These are phyloP conservation scores for Sporothrix euskadiensis DNA, from an alignment of 2,329 filamentous ascomycete genomes.

Conservation along the genomic window DNA sequence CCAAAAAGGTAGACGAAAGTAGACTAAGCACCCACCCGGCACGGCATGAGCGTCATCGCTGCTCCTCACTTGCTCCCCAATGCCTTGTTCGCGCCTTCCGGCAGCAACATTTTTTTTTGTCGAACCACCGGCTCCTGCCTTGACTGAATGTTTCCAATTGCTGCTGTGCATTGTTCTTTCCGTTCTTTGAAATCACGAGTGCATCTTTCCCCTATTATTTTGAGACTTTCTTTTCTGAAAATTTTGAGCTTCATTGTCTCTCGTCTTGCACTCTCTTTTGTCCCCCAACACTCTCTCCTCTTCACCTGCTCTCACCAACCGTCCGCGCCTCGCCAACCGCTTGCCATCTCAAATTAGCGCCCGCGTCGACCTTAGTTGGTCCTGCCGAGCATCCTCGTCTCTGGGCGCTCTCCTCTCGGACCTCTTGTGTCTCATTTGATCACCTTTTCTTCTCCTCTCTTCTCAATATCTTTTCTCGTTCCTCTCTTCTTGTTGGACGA, in stretches of 20 bases:
- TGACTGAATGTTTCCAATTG: not conserved
- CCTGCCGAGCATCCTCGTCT: conserved; percentile 12
- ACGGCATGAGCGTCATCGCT: conserved; percentile 21
- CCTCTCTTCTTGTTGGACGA: not conserved
- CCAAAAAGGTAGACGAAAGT: not conserved
- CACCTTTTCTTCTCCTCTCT: not conserved
- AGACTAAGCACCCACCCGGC: conserved; percentile 14
- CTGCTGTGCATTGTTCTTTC: conserved; percentile 1
- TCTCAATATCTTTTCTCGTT: not conserved
- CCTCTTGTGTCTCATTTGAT: not conserved
- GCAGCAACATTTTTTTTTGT: not conserved
- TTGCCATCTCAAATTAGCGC: conserved; percentile 20
- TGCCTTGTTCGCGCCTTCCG: conserved; percentile 6
- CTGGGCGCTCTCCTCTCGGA: not conserved
- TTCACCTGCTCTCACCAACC: not conserved
- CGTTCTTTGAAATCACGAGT: not conserved
- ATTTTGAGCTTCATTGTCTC: not conserved
- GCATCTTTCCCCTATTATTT: not conserved
- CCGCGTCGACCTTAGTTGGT: conserved; percentile 1
- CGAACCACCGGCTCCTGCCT: not conserved
- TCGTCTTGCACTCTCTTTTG: not conserved
- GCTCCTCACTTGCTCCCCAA: not conserved
- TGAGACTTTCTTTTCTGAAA: not conserved
- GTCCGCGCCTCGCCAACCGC: not conserved
- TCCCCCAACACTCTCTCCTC: not conserved